Conservation (phyloP, 192 early-diverging fungal species). For the Coemansia sp. region DNA sequence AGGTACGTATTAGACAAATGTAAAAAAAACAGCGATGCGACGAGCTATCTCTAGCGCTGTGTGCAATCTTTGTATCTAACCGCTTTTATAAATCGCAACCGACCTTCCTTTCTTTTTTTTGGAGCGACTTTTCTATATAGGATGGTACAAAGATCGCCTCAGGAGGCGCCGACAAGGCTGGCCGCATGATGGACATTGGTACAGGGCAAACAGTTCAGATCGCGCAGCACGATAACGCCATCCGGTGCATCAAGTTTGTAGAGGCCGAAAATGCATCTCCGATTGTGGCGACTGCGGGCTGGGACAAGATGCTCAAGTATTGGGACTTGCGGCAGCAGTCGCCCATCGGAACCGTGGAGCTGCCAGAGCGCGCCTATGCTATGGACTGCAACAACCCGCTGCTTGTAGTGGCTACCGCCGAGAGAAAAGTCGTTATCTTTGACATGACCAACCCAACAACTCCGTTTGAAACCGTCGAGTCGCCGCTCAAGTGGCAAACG, state of each 20-base stretch:
- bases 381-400: constrained; percentile 81
- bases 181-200: constrained; percentile 75
- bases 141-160: constrained; percentile 88
- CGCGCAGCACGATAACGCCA: constrained; percentile 87
- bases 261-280: constrained; percentile 58
- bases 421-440: constrained; percentile 77
- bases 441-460: constrained; percentile 74
- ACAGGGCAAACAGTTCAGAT: constrained; percentile 81
- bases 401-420: constrained; percentile 90
- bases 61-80: too few relatives aligned
- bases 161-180: constrained; percentile 87
- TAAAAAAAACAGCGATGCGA: too few relatives aligned
- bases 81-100: too few relatives aligned
- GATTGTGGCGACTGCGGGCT: constrained; percentile 84
- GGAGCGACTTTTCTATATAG: constrained; percentile 42
- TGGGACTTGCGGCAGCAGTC: constrained; percentile 84
- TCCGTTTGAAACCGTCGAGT: constrained; percentile 64
- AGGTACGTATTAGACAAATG: constrained; percentile 24
- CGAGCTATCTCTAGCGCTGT: too few relatives aligned
- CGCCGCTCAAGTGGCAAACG: constrained; percentile 60
- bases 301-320: constrained; percentile 97
- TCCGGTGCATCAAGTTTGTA: constrained; percentile 75
- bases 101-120: too few relatives aligned
- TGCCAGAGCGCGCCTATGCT: constrained; percentile 87
- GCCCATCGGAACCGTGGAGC: constrained; percentile 67